These are phyloP conservation scores for Neurospora sp. DNA, from an alignment of 495 filamentous ascomycete species.

Conservation along the genomic window DNA sequence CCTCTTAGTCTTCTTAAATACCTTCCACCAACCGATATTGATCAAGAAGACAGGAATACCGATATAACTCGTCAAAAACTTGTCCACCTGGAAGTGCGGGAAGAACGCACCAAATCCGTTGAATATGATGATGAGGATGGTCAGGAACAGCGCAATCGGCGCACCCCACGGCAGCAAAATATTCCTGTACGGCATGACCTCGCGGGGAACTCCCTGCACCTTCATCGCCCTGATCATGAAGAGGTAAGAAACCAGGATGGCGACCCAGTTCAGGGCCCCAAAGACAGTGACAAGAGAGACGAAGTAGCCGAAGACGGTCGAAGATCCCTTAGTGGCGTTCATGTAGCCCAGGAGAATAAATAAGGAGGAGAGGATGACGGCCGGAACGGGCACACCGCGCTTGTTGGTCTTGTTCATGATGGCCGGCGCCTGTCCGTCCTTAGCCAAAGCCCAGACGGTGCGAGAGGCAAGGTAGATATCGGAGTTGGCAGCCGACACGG, in stretches of 20 bases:
- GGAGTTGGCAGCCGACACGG: conserved; percentile 69
- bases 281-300: conserved; percentile 77
- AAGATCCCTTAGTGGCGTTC: conserved; percentile 60
- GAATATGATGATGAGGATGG: conserved; percentile 67
- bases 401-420: conserved; percentile 62
- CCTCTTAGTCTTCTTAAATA: conserved; percentile 23
- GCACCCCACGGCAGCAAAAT: conserved; percentile 62
- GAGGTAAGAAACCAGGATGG: conserved; percentile 74
- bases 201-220: conserved; percentile 59
- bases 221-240: conserved; percentile 64
- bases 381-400: conserved; percentile 65
- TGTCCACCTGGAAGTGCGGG: conserved; percentile 54
- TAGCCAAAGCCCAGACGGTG: conserved; percentile 69
- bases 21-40: conserved; percentile 25
- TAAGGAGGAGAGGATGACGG: conserved; percentile 49
- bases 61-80: conserved; percentile 73
- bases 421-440: conserved; percentile 63
- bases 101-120: conserved; percentile 55
- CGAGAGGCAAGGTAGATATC: conserved; percentile 77
- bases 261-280: conserved; percentile 75
- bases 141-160: conserved; percentile 56
- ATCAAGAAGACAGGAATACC: conserved; percentile 72
- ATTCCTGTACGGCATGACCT: conserved; percentile 59
- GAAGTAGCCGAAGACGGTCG: conserved; percentile 71
- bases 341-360: conserved; percentile 68